These are phyloP conservation scores for Acer saccharum DNA, from an alignment of 345 rosid species.

Conservation along the genomic window DNA sequence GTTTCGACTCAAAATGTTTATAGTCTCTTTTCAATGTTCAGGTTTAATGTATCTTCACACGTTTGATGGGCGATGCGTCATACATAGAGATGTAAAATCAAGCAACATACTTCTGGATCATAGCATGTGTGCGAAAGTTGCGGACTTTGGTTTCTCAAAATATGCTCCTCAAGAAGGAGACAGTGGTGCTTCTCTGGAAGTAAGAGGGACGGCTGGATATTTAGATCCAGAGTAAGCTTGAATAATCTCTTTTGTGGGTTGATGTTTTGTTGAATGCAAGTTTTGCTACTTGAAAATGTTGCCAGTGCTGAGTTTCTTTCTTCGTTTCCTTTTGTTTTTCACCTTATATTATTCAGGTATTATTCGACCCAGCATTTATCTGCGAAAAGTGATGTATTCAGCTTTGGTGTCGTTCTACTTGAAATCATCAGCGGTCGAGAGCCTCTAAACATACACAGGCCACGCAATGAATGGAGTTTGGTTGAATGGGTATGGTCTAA, in stretches of 20 bases:
- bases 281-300: not conserved
- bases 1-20: not conserved
- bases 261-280: not conserved
- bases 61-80: conserved; percentile 36
- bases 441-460: conserved; percentile 70
- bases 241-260: not conserved
- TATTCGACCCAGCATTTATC: conserved; percentile 70
- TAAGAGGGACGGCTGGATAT: conserved; percentile 77
- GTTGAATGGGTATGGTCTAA: conserved; percentile 65
- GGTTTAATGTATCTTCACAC: conserved; percentile 53
- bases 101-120: conserved; percentile 76
- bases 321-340: not conserved
- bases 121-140: conserved; percentile 70
- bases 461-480: conserved; percentile 70
- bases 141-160: conserved; percentile 76
- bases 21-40: conserved; percentile 20
- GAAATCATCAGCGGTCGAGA: conserved; percentile 68
- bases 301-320: no score
- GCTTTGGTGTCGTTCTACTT: conserved; percentile 73
- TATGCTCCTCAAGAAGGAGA: conserved; percentile 83
- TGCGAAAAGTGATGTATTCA: conserved; percentile 71
- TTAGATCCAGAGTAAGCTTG: conserved; percentile 75
- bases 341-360: conserved; percentile 41
- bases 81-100: conserved; percentile 75
- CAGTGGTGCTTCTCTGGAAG: conserved; percentile 67